Evolutionary conservation across 192 early-diverging fungal genomes (phyloP).

Genomic region (Podila verticillata): DNA sequence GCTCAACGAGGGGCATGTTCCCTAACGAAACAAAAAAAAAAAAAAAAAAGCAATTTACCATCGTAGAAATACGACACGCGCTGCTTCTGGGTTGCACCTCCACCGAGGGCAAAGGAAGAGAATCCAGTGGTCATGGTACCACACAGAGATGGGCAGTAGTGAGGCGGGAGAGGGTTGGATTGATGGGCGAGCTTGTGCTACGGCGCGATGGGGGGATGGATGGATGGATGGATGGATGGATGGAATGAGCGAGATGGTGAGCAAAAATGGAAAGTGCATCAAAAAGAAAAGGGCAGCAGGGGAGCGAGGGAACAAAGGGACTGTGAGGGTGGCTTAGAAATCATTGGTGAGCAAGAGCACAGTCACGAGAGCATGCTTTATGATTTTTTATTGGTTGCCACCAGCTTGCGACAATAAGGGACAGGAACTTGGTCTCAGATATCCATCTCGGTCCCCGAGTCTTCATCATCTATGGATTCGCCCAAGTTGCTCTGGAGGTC

Average conservation of each 20-base stretch:
- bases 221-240: background rate
- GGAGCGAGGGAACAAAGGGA: background rate
- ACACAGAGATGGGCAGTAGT: background rate
- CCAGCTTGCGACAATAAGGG: no score
- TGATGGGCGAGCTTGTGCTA: background rate
- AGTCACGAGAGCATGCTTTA: no score
- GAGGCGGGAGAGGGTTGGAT: background rate
- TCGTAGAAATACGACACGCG: slow-evolving; percentile 75
- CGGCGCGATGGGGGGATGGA: background rate
- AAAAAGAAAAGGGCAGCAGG: background rate
- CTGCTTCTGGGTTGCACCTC: slow-evolving; percentile 56
- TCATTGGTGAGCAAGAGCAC: background rate
- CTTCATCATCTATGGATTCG: slow-evolving; percentile 54
- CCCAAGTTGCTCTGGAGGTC: slow-evolving; percentile 60
- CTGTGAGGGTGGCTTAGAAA: background rate
- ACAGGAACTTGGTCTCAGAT: background rate
- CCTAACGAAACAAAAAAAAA: no score
- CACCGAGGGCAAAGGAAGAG: slow-evolving; percentile 49
- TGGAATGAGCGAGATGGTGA: background rate
- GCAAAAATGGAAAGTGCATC: background rate
- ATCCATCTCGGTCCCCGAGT: slow-evolving; percentile 25
- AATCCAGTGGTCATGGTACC: slow-evolving; percentile 39
- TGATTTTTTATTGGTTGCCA: no score
- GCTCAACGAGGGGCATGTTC: no score
- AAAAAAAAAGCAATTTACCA: slow-evolving; percentile 46